These are phyloP conservation scores for Pyrenochaeta sp. DNA, from an alignment of 2,329 filamentous ascomycete species.

Conservation along the genomic window DNA sequence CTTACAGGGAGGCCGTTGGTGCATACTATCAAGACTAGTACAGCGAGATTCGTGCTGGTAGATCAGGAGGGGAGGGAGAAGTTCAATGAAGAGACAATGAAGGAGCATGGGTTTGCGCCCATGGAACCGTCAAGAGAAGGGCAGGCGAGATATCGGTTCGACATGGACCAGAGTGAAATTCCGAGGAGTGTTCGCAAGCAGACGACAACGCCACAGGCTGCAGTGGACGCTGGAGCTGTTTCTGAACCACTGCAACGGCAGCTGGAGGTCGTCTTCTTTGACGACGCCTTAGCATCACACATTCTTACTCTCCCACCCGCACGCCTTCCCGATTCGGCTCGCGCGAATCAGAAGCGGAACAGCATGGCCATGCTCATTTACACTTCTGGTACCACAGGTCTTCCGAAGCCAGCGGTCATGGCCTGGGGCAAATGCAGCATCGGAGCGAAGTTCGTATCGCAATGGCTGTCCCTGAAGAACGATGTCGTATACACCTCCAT, in stretches of 20 bases:
- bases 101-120: conserved; percentile 39
- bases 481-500: conserved; percentile 50
- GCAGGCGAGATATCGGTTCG: conserved; percentile 34
- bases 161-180: conserved; percentile 29
- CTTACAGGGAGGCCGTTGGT: conserved; percentile 46
- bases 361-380: conserved; percentile 51
- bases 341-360: conserved; percentile 30
- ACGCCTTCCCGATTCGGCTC: conserved; percentile 40
- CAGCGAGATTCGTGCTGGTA: conserved; percentile 65
- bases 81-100: conserved; percentile 36
- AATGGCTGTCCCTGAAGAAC: conserved; percentile 37
- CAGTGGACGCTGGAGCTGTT: conserved; percentile 14
- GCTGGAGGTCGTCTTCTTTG: conserved; percentile 44
- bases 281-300: conserved; percentile 33
- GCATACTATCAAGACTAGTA: conserved; percentile 66
- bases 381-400: conserved; percentile 49
- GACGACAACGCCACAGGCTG: conserved; percentile 15
- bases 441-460: conserved; percentile 26
- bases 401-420: conserved; percentile 48
- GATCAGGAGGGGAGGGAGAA: conserved; percentile 59
- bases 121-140: conserved; percentile 7
- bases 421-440: conserved; percentile 35
- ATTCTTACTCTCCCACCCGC: conserved; percentile 40
- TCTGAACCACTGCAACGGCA: conserved; percentile 23
- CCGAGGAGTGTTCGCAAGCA: conserved; percentile 30